Evolutionary conservation across 441 rosid genomes (phyloP).

Genomic region (Syzygium malaccense): DNA sequence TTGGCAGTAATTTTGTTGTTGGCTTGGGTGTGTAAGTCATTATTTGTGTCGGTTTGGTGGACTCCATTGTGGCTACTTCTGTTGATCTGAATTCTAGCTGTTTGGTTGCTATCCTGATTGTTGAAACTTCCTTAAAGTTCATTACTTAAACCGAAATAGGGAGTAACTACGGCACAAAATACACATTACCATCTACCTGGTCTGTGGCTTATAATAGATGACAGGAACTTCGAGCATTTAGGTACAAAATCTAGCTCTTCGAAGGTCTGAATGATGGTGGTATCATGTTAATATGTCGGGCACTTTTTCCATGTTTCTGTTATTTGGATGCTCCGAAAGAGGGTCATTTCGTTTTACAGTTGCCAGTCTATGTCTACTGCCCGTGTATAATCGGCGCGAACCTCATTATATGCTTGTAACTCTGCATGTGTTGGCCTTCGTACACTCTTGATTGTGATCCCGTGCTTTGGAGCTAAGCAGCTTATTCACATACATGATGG

Average conservation of each 20-base stretch:
- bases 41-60: slow-evolving; percentile 30
- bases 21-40: slow-evolving; percentile 22
- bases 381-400: not conserved
- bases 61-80: not conserved
- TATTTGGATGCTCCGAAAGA: not conserved
- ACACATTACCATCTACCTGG: not conserved
- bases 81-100: not conserved
- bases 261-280: not conserved
- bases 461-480: not conserved
- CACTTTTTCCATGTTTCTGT: not conserved
- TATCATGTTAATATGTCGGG: not conserved
- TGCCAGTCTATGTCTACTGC: not conserved
- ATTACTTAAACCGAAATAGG: not conserved
- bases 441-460: not conserved
- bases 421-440: not conserved
- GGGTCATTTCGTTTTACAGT: not conserved
- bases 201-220: not conserved
- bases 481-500: not conserved
- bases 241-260: not conserved
- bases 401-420: not conserved
- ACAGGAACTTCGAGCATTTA: not conserved
- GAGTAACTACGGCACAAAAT: not conserved
- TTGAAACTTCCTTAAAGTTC: not conserved
- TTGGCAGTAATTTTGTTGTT: slow-evolving; percentile 16
- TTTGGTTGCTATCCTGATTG: not conserved